Evolutionary conservation across 176 grass and related monocot genomes (phyloP), one percentile per base, ranked within the genome.

Genomic region (Aegilops umbellulata): DNA sequence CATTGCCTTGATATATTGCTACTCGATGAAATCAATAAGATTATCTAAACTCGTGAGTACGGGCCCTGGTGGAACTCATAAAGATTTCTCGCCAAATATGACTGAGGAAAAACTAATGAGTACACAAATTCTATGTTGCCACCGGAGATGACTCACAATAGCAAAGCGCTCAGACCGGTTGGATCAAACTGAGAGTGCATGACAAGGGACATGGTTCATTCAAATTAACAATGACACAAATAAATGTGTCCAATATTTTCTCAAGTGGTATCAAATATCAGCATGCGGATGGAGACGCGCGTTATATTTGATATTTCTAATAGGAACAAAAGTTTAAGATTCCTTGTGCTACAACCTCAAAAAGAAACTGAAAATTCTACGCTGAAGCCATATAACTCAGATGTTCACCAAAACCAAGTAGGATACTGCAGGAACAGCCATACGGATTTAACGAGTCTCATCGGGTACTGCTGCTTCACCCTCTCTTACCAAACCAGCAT

Each of bases 401-500:
- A 47, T 29, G 9, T 17, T 60, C 3, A 13, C 8, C 69, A 60
- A 17, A 79, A 41, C 34, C 19, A 31, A 74, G 51, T 14, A 26
- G 34, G 34, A 14, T 8, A 20, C 3, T 23, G 32, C 7, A 0
- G 64, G 22, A 66, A 19, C 29, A 53, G 17, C 8, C n/a, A 63
- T 8, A 4, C 6, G 44, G 38, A 60, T 80, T 83, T 67, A 84
- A 22, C 26, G 73, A 36, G 9, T 24, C 69, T 84, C 81, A 42
- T 38, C 76, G 38, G 84, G 3, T n/a, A 60, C 22, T 60, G 58
- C 27, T 76, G 47, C 81, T 69, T 91, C 89, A 81, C 62, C 84
- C 46, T 84, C 84, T 66, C 60, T 60, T 67, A 87, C 44, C 15
- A 58, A 66, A 44, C 60, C 82, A 34, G 27, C 69, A 81, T 32